Evolutionary conservation across 345 rosid genomes (phyloP).

Genomic region (Carallia pectinifolia): DNA sequence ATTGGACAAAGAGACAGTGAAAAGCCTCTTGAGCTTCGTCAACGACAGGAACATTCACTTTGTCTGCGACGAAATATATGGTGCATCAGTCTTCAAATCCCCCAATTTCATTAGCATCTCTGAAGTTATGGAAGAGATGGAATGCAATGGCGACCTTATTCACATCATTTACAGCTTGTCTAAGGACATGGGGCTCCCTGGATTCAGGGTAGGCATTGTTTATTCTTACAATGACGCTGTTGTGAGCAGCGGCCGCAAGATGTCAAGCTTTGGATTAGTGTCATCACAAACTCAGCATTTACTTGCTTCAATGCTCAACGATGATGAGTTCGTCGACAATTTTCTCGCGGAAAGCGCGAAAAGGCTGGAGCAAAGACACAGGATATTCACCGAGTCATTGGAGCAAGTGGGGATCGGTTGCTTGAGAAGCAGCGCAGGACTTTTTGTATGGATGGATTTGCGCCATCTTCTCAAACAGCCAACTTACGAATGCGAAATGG

Average conservation of each 20-base stretch:
- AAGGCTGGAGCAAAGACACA: slow-evolving; percentile 51
- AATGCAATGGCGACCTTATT: slow-evolving; percentile 49
- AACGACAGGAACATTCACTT: slow-evolving; percentile 60
- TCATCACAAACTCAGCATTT: slow-evolving; percentile 75
- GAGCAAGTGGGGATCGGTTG: slow-evolving; percentile 50
- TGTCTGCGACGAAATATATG: slow-evolving; percentile 81
- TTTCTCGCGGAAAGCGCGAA: slow-evolving; percentile 51
- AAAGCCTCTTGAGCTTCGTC: slow-evolving; percentile 46
- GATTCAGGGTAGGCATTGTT: slow-evolving; percentile 75
- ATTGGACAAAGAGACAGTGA: slow-evolving; percentile 48
- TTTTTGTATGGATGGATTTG: slow-evolving; percentile 85
- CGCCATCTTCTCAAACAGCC: slow-evolving; percentile 49
- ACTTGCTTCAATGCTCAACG: slow-evolving; percentile 72
- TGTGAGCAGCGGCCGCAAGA: slow-evolving; percentile 60
- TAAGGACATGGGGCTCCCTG: slow-evolving; percentile 92
- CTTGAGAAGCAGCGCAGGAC: slow-evolving; percentile 61
- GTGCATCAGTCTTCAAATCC: slow-evolving; percentile 57
- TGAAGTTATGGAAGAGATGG: slow-evolving; percentile 50
- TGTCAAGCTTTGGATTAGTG: slow-evolving; percentile 87
- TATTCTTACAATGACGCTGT: slow-evolving; percentile 80
- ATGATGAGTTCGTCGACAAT: slow-evolving; percentile 50
- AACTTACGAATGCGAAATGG: slow-evolving; percentile 49
- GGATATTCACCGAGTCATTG: slow-evolving; percentile 45
- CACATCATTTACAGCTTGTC: slow-evolving; percentile 85
- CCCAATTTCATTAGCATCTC: slow-evolving; percentile 62